Evolutionary conservation across 2,329 filamentous ascomycete species (phyloP).

Genomic region (Verruconis gallopava): DNA sequence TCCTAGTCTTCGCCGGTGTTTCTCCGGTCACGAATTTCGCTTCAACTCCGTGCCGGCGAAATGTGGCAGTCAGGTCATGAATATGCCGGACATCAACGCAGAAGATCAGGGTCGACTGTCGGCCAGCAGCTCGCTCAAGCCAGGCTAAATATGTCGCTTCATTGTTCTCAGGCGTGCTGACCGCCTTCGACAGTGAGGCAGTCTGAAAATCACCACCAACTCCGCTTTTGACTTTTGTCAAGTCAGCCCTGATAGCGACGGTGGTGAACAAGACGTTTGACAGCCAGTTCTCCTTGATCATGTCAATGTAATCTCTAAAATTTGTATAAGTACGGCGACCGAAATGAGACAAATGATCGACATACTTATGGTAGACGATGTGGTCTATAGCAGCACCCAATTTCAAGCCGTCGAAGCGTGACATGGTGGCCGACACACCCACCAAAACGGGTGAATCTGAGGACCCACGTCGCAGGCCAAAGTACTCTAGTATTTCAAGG

Average conservation of each 20-base stretch:
- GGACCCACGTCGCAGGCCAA: slow-evolving; percentile 46
- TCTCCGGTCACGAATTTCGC: slow-evolving; percentile 78
- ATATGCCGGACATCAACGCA: slow-evolving; percentile 87
- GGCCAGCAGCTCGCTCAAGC: slow-evolving; percentile 58
- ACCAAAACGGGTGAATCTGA: slow-evolving; percentile 53
- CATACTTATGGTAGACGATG: slow-evolving; percentile 78
- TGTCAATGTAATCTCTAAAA: slow-evolving; percentile 52
- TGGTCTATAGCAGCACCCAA: slow-evolving; percentile 81
- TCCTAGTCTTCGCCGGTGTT: slow-evolving; percentile 56
- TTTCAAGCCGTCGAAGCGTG: slow-evolving; percentile 70
- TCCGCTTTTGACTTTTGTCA: slow-evolving; percentile 54
- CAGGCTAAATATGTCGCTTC: slow-evolving; percentile 76
- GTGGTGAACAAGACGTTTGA: slow-evolving; percentile 90
- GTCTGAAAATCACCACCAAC: slow-evolving; percentile 67
- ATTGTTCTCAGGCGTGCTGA: slow-evolving; percentile 74
- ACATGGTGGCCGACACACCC: slow-evolving; percentile 74
- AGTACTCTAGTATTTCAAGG: slow-evolving; percentile 61
- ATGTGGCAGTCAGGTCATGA: slow-evolving; percentile 56
- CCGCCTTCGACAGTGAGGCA: slow-evolving; percentile 61
- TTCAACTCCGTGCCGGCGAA: slow-evolving; percentile 66
- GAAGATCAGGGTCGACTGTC: slow-evolving; percentile 83
- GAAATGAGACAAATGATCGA: not conserved
- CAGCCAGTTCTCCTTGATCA: slow-evolving; percentile 85
- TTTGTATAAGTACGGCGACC: not conserved
- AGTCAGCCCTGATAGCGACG: slow-evolving; percentile 67